phyloP scores from a whole-genome alignment of 208 protist genomes.

The Leptomonas seymouri region DNA sequence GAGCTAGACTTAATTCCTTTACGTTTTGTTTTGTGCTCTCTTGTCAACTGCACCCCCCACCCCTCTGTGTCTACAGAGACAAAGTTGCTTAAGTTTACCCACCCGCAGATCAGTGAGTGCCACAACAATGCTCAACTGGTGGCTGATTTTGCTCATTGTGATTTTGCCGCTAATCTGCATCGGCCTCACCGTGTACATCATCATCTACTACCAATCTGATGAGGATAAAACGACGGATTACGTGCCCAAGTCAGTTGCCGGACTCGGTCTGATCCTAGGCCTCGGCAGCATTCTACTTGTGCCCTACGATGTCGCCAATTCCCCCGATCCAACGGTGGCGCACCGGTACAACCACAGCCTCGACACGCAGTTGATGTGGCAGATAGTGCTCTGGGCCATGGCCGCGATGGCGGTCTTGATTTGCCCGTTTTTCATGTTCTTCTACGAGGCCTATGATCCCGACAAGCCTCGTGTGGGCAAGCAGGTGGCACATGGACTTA shows the following conservation, averaged over 20 bases:
- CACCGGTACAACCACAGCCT: slow-evolving; percentile 70
- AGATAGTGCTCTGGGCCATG: slow-evolving; percentile 86
- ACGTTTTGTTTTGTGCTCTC: no score
- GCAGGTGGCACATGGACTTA: slow-evolving; percentile 67
- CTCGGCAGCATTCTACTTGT: slow-evolving; percentile 87
- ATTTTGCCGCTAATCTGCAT: slow-evolving; percentile 64
- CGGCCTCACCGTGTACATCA: slow-evolving; percentile 52
- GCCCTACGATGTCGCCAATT: slow-evolving; percentile 93
- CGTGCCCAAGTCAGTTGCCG: slow-evolving; percentile 67
- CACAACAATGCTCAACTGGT: slow-evolving; percentile 92
- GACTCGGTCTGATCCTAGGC: slow-evolving; percentile 80
- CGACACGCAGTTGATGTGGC: slow-evolving; percentile 87
- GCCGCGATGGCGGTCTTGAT: slow-evolving; percentile 74
- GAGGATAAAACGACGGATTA: slow-evolving; percentile 63
- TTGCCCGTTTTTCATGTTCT: slow-evolving; percentile 93
- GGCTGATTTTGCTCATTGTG: slow-evolving; percentile 78
- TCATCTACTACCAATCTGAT: slow-evolving; percentile 77
- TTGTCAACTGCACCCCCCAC: no score
- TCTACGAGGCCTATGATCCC: slow-evolving; percentile 93
- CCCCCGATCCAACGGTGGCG: slow-evolving; percentile 58
- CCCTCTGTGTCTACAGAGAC: no score
- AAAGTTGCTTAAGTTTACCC: no score
- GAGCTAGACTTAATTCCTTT: no score
- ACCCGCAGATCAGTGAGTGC: no score
- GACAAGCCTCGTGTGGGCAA: slow-evolving; percentile 59